phyloP scores from a whole-genome alignment of 108 stramenopile species.

The Cyclotella cryptica region DNA sequence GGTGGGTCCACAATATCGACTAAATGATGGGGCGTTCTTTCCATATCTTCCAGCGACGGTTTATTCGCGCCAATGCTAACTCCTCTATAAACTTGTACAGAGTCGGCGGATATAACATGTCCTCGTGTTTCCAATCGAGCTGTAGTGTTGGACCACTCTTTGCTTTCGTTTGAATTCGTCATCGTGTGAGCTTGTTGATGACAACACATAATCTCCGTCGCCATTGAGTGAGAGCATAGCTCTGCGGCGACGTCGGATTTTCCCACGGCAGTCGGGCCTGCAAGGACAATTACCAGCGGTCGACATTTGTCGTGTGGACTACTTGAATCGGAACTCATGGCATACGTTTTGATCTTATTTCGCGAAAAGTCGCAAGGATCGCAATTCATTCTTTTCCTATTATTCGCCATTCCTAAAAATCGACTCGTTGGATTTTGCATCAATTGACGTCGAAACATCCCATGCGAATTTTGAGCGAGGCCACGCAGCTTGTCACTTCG shows the following conservation, averaged over 20 bases:
- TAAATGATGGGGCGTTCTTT: constrained; percentile 87
- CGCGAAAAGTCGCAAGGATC: neutral
- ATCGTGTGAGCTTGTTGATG: constrained; percentile 27
- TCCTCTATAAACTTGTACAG: constrained; percentile 92
- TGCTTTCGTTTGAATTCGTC: constrained; percentile 26
- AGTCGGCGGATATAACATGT: constrained; percentile 92
- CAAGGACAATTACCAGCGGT: constrained; percentile 77
- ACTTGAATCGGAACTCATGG: neutral
- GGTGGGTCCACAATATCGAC: constrained; percentile 82
- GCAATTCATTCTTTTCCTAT: constrained; percentile 11
- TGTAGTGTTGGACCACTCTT: neutral
- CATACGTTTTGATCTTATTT: neutral
- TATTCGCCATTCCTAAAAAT: neutral
- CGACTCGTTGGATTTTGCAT: neutral
- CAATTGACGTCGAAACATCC: neutral
- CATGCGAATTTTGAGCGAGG: neutral
- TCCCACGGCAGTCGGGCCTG: constrained; percentile 94
- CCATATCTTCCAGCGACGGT: constrained; percentile 82
- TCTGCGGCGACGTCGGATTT: constrained; percentile 89
- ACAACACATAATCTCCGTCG: constrained; percentile 22
- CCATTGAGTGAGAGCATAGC: constrained; percentile 62
- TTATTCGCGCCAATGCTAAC: constrained; percentile 96
- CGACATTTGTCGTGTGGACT: constrained; percentile 10
- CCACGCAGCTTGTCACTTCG: too few species aligned
- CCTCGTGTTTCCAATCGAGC: constrained; percentile 24